Conservation (phyloP, 306 rosid genomes). For the Lathyrus sativus region DNA sequence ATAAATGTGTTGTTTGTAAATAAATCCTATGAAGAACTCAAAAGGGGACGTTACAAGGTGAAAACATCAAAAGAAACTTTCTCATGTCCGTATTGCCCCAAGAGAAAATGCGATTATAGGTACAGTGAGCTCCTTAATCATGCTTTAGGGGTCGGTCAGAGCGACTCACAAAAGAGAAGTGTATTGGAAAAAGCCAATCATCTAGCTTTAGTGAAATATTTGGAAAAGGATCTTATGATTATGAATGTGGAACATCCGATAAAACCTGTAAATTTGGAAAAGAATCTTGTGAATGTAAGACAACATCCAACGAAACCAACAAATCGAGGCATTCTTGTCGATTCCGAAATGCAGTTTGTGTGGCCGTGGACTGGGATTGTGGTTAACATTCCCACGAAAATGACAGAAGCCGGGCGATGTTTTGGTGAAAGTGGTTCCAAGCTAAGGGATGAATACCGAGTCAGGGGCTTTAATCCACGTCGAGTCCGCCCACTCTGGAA, state of each 20-base stretch:
- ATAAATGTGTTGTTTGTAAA: slow-evolving; percentile 49
- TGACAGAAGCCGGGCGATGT: slow-evolving; percentile 60
- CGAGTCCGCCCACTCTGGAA: slow-evolving; percentile 73
- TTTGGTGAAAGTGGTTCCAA: slow-evolving; percentile 91
- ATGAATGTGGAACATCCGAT: slow-evolving; percentile 49
- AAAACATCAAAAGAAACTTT: slow-evolving; percentile 62
- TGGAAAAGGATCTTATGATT: slow-evolving; percentile 57
- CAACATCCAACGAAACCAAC: slow-evolving; percentile 48
- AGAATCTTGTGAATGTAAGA: slow-evolving; percentile 42
- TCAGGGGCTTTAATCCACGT: slow-evolving; percentile 72
- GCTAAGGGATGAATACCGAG: slow-evolving; percentile 76
- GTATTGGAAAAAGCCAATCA: slow-evolving; percentile 79
- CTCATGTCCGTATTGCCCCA: slow-evolving; percentile 81
- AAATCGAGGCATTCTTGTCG: slow-evolving; percentile 35
- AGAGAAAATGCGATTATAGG: slow-evolving; percentile 61
- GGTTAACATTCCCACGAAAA: slow-evolving; percentile 76
- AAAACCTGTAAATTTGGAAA: slow-evolving; percentile 41
- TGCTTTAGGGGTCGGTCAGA: slow-evolving; percentile 92
- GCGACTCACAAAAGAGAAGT: slow-evolving; percentile 75
- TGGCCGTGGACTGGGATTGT: slow-evolving; percentile 96
- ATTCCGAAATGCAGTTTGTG: slow-evolving; percentile 70
- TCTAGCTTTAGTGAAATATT: slow-evolving; percentile 71
- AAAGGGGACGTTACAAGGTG: slow-evolving; percentile 60
- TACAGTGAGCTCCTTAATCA: slow-evolving; percentile 80
- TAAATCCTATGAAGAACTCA: slow-evolving; percentile 64